A percentile compares a stretch with the other conserved stretches of the same genome.
phyloP scores from a whole-genome alignment of 2,329 filamentous ascomycete genomes.

The Colletotrichum endophyticum region DNA sequence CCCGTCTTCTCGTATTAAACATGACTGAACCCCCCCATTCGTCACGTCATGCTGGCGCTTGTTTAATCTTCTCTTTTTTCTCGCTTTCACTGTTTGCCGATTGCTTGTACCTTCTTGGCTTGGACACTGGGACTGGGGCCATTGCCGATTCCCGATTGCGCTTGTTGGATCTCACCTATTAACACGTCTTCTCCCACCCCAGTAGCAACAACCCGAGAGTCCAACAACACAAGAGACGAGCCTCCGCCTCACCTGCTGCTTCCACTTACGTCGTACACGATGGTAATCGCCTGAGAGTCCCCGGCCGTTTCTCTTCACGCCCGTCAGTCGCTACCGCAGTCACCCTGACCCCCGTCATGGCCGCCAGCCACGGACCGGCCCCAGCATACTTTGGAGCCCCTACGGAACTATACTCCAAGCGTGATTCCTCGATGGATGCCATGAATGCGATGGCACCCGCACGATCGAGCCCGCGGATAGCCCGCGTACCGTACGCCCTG shows the following conservation, averaged over 20 bases:
- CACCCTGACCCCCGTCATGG: constrained; percentile 1
- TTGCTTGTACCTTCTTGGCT: background rate
- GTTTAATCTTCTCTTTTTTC: background rate
- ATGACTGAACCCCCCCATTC: background rate
- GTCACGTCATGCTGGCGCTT: constrained; percentile 3
- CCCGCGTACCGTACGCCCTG: constrained; percentile 18
- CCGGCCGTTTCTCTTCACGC: constrained; percentile 10
- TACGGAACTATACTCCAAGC: constrained; percentile 14
- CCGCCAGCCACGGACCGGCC: constrained; percentile 13
- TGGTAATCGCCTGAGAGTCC: constrained; percentile 17
- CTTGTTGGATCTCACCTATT: background rate
- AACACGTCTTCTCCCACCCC: constrained; percentile 3
- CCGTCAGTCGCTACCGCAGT: background rate
- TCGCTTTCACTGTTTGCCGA: background rate
- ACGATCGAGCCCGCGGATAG: background rate
- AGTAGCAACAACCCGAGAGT: constrained; percentile 11
- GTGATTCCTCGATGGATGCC: background rate
- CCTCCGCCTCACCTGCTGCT: constrained; percentile 20
- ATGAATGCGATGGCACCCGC: constrained; percentile 1
- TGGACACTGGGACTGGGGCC: background rate
- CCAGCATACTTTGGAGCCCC: constrained; percentile 21
- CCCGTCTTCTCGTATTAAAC: constrained; percentile 13
- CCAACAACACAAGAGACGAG: constrained; percentile 21
- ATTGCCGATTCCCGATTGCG: constrained; percentile 5
- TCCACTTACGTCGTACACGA: constrained; percentile 10